phyloP scores from a whole-genome alignment of 192 early-diverging fungal genomes.

The Backusella macrospora region DNA sequence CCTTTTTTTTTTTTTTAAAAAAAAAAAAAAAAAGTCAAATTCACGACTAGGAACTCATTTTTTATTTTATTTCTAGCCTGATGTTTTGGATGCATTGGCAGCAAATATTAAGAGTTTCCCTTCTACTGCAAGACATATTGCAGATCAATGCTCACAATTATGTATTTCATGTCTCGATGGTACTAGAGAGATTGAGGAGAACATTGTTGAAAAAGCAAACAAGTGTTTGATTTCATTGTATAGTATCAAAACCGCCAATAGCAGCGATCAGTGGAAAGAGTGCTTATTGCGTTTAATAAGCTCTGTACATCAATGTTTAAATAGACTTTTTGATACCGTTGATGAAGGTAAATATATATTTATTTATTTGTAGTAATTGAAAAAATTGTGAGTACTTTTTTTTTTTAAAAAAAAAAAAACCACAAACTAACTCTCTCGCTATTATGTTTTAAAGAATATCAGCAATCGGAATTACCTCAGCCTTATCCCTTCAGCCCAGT shows the following conservation, averaged over 20 bases:
- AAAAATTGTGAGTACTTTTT: no score
- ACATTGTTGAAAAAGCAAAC: slow-evolving; percentile 35
- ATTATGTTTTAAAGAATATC: slow-evolving; percentile 21
- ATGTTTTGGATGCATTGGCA: slow-evolving; percentile 47
- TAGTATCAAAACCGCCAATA: slow-evolving; percentile 35
- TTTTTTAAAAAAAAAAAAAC: not conserved
- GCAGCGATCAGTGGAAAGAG: slow-evolving; percentile 45
- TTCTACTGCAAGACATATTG: slow-evolving; percentile 48
- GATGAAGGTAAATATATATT: slow-evolving; percentile 51
- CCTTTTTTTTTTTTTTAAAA: no score
- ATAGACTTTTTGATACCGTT: slow-evolving; percentile 50
- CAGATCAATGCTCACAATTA: slow-evolving; percentile 47
- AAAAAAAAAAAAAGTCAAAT: not conserved
- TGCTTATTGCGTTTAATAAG: slow-evolving; percentile 47
- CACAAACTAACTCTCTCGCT: not conserved
- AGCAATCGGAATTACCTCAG: slow-evolving; percentile 2
- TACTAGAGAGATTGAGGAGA: slow-evolving; percentile 35
- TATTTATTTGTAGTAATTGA: no score
- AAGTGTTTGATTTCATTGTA: slow-evolving; percentile 49
- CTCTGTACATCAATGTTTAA: slow-evolving; percentile 48
- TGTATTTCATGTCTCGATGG: slow-evolving; percentile 57
- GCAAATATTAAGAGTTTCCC: slow-evolving; percentile 52
- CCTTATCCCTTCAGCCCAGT: slow-evolving; percentile 21
- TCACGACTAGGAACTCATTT: not conserved
- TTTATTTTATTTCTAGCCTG: slow-evolving; percentile 29